Evolutionary conservation across 352 stramenopile genomes (phyloP).

Genomic region (Globisporangium yorkense): DNA sequence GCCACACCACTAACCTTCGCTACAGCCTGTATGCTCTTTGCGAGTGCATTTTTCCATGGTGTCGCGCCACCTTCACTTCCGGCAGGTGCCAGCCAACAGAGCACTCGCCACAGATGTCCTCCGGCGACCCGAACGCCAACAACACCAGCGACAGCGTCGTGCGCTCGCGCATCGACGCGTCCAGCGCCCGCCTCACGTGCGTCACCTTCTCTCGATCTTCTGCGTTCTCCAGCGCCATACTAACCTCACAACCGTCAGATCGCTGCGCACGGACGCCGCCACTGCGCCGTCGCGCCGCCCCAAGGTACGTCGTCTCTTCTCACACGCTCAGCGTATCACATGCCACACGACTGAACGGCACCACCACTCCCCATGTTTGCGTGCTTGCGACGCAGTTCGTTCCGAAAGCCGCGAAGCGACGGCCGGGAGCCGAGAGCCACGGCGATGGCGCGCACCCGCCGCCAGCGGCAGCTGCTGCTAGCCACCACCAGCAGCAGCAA

Average conservation of each 20-base stretch:
- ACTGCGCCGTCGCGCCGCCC: constrained; percentile 38
- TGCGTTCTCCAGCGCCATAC: not conserved
- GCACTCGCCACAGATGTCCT: not conserved
- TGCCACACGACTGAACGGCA: not conserved
- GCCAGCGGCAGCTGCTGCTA: not conserved
- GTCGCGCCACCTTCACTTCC: too few relatives aligned
- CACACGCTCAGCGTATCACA: not conserved
- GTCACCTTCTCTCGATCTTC: constrained; percentile 6
- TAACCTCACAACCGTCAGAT: constrained; percentile 22
- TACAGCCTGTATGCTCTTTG: too few relatives aligned
- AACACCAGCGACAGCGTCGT: constrained; percentile 39
- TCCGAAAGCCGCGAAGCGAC: constrained; percentile 62
- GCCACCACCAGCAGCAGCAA: constrained; percentile 7
- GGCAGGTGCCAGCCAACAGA: too few relatives aligned
- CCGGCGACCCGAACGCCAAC: constrained; percentile 9
- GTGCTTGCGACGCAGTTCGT: constrained; percentile 43
- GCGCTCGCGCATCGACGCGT: constrained; percentile 63
- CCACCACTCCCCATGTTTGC: not conserved
- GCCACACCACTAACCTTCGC: too few relatives aligned
- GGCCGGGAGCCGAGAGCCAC: constrained; percentile 23
- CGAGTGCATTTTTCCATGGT: too few relatives aligned
- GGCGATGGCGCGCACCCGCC: constrained; percentile 3
- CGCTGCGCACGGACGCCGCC: constrained; percentile 38
- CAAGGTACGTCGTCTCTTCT: constrained; percentile 21
- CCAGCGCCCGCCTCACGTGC: constrained; percentile 60